phyloP scores from a whole-genome alignment of 768 basidiomycete species.

The Strobilomyces dryophilus region DNA sequence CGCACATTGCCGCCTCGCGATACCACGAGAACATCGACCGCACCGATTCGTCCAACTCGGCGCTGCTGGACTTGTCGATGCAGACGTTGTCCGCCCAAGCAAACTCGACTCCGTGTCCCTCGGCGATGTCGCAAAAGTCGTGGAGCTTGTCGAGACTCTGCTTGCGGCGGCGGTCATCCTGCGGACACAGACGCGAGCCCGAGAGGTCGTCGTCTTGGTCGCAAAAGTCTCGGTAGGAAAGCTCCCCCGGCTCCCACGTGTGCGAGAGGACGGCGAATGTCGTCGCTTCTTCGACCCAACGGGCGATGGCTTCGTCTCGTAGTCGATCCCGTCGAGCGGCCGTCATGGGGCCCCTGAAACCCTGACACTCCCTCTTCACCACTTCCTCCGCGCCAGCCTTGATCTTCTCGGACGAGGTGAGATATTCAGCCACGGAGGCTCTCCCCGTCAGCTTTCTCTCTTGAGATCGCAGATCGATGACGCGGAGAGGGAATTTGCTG shows the following conservation, averaged over 20 bases:
- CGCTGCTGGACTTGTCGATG: constrained; percentile 16
- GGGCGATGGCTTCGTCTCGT: not conserved
- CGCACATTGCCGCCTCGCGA: constrained; percentile 9
- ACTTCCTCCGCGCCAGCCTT: not conserved
- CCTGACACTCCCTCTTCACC: not conserved
- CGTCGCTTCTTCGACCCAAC: constrained; percentile 1
- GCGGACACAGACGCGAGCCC: not conserved
- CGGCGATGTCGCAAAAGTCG: not conserved
- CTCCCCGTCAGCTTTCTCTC: not conserved
- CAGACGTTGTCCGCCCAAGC: constrained; percentile 17
- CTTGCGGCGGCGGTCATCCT: not conserved
- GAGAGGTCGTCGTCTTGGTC: not conserved
- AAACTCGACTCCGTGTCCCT: not conserved
- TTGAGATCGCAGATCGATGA: not conserved
- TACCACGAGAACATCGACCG: constrained; percentile 23
- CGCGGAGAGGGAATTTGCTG: not conserved
- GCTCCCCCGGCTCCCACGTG: not conserved
- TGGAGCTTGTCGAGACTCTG: not conserved
- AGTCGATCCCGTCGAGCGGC: not conserved
- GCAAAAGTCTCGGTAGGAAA: not conserved
- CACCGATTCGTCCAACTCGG: constrained; percentile 19
- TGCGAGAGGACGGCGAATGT: not conserved
- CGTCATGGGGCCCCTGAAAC: not conserved
- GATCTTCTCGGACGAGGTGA: not conserved
- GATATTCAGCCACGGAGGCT: not conserved